Percentiles rank a stretch among this genome's conserved stretches.
These are phyloP conservation scores for Pugionium cornutum DNA, from an alignment of 345 rosid genomes.

Conservation along the genomic window DNA sequence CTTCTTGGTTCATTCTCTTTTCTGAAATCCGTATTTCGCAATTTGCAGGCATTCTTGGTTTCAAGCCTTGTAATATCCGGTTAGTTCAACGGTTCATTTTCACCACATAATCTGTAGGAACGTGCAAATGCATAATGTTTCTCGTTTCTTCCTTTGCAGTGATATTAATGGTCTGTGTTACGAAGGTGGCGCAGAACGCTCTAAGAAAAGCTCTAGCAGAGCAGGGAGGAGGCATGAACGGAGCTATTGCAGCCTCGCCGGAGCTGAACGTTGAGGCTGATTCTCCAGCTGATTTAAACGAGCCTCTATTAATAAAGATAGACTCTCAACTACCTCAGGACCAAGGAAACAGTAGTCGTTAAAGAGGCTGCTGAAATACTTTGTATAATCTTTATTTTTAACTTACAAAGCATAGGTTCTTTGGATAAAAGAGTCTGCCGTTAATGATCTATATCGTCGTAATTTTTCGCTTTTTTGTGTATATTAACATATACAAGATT, in stretches of 20 bases:
- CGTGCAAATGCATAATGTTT: constrained; percentile 14
- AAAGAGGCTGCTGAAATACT: constrained; percentile 15
- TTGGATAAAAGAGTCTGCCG: not conserved
- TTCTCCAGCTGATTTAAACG: constrained; percentile 48
- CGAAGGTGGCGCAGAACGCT: constrained; percentile 79
- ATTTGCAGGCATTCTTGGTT: constrained; percentile 65
- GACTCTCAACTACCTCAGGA: constrained; percentile 39
- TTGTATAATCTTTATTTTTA: constrained; percentile 21
- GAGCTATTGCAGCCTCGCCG: constrained; percentile 41
- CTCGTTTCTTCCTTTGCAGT: constrained; percentile 50
- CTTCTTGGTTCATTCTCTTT: not conserved
- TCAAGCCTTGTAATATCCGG: constrained; percentile 76
- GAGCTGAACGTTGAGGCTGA: constrained; percentile 51
- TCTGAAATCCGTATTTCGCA: constrained; percentile 21
- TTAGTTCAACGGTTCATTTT: constrained; percentile 44
- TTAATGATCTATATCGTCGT: not conserved
- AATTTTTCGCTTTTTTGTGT: constrained; percentile 29
- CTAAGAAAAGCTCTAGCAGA: constrained; percentile 91
- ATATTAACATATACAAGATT: not conserved
- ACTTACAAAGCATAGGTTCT: constrained; percentile 32
- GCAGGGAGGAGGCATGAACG: constrained; percentile 57
- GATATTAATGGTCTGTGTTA: constrained; percentile 69
- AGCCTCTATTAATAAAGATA: constrained; percentile 81
- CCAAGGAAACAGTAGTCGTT: constrained; percentile 34
- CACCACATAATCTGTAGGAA: constrained; percentile 5